Conservation (phyloP, 495 filamentous ascomycete species). For the Elaphomyces granulatus region DNA sequence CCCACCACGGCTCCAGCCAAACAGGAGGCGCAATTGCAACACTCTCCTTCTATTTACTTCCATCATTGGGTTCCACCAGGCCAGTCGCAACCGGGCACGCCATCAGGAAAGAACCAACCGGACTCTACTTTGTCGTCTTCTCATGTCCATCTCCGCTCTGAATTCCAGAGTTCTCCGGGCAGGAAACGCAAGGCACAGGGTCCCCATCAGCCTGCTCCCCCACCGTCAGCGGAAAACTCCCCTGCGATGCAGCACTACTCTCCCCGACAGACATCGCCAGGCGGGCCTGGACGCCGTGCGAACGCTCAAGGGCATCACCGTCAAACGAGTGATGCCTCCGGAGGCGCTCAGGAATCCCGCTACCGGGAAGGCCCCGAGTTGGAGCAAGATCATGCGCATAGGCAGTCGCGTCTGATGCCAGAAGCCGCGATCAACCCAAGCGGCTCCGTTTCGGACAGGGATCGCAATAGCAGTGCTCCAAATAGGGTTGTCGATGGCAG, state of each 20-base stretch:
- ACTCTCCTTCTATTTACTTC: conserved; percentile 66
- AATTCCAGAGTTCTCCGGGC: conserved; percentile 24
- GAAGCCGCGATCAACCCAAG: neutral
- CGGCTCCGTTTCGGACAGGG: neutral
- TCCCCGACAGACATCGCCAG: conserved; percentile 1
- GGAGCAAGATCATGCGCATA: neutral
- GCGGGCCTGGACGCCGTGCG: neutral
- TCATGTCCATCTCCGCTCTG: conserved; percentile 19
- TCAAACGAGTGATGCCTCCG: conserved; percentile 2
- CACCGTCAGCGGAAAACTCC: conserved; percentile 8
- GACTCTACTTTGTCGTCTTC: conserved; percentile 13
- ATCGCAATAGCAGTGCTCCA: neutral
- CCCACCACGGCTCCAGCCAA: conserved; percentile 30
- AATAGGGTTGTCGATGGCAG: neutral
- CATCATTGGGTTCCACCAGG: conserved; percentile 83
- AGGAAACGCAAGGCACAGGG: conserved; percentile 30
- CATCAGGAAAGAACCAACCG: conserved; percentile 18
- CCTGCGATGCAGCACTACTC: neutral
- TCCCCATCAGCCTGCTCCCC: conserved; percentile 23
- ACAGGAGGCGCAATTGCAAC: conserved; percentile 36
- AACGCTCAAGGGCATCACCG: conserved; percentile 2
- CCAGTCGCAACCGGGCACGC: conserved; percentile 19
- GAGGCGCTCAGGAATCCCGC: neutral
- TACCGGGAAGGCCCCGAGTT: conserved; percentile 2
- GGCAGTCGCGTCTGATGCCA: neutral